Percentiles rank a stretch among this genome's conserved stretches.
Conservation (phyloP, 73 alveolate genomes). For the Tetrahymena borealis region DNA sequence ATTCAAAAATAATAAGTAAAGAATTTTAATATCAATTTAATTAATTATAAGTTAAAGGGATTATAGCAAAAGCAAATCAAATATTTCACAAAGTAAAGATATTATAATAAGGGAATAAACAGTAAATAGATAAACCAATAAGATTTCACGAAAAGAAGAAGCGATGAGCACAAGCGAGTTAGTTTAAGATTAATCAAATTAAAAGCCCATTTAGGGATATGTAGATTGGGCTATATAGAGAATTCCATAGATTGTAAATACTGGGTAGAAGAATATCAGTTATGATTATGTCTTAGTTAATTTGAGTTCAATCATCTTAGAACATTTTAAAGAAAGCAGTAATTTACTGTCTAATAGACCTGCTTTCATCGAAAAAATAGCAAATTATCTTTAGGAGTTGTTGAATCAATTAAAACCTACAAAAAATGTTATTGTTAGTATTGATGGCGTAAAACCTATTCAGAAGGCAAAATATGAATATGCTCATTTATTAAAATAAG, state of each 20-base stretch:
- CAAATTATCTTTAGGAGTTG: background rate
- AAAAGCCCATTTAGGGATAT: background rate
- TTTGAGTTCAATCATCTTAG: background rate
- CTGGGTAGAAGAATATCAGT: background rate
- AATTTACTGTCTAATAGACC: background rate
- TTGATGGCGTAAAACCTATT: background rate
- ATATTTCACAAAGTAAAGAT: background rate
- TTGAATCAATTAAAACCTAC: background rate
- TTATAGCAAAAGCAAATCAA: background rate
- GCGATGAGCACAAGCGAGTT: background rate
- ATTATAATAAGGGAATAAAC: background rate
- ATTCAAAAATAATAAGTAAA: background rate
- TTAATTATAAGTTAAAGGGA: background rate
- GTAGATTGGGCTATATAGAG: background rate
- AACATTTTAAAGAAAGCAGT: background rate
- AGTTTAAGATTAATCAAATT: background rate
- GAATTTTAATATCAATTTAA: background rate
- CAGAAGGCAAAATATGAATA: background rate
- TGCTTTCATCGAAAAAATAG: background rate
- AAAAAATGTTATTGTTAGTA: background rate
- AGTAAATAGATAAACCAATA: background rate
- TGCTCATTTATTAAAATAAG: background rate
- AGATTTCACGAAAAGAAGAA: background rate
- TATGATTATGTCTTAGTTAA: background rate
- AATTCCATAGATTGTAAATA: background rate